Evolutionary conservation across 805 yeast species (phyloP).

Genomic region (Pichia heedii): DNA sequence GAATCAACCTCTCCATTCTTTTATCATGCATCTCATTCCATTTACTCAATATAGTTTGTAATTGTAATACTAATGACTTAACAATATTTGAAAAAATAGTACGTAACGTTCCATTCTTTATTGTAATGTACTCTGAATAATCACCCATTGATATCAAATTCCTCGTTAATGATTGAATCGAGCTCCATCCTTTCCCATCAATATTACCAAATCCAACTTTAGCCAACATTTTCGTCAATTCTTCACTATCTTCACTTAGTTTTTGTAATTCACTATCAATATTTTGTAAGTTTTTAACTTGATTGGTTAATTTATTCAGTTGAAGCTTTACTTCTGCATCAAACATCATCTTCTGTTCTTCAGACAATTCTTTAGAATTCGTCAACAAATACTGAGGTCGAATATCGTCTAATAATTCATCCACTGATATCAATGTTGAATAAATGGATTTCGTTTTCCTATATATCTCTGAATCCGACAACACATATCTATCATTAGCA

Average conservation of each 20-base stretch:
- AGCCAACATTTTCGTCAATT: neutral
- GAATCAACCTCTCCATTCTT: conserved; percentile 35
- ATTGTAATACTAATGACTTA: conserved; percentile 36
- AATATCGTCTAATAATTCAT: conserved; percentile 19
- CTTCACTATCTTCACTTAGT: neutral
- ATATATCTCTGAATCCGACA: neutral
- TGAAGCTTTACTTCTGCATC: conserved; percentile 22
- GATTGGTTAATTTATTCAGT: conserved; percentile 14
- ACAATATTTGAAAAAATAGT: conserved; percentile 42
- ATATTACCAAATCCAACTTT: conserved; percentile 1
- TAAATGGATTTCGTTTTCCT: conserved; percentile 1
- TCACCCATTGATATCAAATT: conserved; percentile 27
- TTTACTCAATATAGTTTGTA: conserved; percentile 33
- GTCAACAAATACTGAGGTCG: conserved; percentile 29
- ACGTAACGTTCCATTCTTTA: conserved; percentile 31
- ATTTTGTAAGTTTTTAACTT: conserved; percentile 20
- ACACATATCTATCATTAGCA: neutral
- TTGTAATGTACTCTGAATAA: conserved; percentile 28
- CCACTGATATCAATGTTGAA: conserved; percentile 1
- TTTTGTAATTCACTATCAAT: neutral
- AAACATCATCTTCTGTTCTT: conserved; percentile 20
- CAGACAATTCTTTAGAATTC: conserved; percentile 19
- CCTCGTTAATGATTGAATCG: conserved; percentile 34
- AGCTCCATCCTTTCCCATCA: conserved; percentile 8
- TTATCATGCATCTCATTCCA: conserved; percentile 44